Base-by-base conservation (phyloP, 257 asterid species). In the Plantago elongata region DNA sequence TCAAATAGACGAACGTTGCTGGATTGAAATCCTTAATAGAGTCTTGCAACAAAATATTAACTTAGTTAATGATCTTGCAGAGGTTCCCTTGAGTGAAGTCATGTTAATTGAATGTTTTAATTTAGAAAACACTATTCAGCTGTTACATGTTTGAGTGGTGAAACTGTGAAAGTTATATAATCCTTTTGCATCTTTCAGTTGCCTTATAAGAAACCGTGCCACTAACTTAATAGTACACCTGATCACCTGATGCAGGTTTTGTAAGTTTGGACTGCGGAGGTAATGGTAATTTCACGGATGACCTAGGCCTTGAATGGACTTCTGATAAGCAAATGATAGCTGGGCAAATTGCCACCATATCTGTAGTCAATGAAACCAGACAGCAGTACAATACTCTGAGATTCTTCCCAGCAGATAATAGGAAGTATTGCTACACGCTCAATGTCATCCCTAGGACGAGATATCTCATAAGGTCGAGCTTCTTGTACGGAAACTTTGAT, bases 241-340 rank as follows among this genome's bases (percentile, higher is more conserved):
- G 49, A 65, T 46, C 30, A 34, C 18, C 27, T 54, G 60, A 61
- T 80, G 71, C 88, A 93, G 99, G 99, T 70, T 93, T 93, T 74
- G 75, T 89, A 51, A 93, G 97, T 72, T 59, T 93, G 72, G 81
- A 93, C 67, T 93, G 99, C 71, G 99, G 99, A 43, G 99, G 99
- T 60, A 63, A 78, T 14, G 75, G 64, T 62, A 81, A 77, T 74
- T 93, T 69, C 58, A 87, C 90, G 0, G 99, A 93, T 70, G 84
- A 79, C 44, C 60, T 85, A 54, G 96, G 95, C 64, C 91, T 93
- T 27, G 9, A 61, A 6, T 93, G 99, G 99, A 75, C 73, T 61
- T 76, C 94, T 0, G 99, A 93, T 73, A 64, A 58, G 71, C 74
- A 75, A 75, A 79, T 84, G 74, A 57, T 72, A 51, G 71, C 62